These are phyloP conservation scores for Globisporangium paddicum DNA, from an alignment of 352 stramenopile genomes.

Conservation along the genomic window DNA sequence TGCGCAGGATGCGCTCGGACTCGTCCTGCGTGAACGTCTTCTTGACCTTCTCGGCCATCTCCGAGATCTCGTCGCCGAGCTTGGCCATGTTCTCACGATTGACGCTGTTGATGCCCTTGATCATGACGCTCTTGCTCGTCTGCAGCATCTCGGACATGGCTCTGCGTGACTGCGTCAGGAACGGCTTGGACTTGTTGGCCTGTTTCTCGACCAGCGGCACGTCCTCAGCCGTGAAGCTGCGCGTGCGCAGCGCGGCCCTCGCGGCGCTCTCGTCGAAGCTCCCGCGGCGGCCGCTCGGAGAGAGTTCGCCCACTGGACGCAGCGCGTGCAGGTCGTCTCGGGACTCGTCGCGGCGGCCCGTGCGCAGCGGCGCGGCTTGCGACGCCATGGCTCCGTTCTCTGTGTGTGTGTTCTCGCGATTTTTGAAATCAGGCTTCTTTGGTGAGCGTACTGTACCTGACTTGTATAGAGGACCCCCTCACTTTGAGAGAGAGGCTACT, in stretches of 20 bases:
- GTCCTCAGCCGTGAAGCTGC: slow-evolving; percentile 81
- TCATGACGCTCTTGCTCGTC: slow-evolving; percentile 45
- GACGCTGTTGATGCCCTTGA: slow-evolving; percentile 54
- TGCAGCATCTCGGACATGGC: slow-evolving; percentile 41
- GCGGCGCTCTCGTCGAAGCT: slow-evolving; percentile 13
- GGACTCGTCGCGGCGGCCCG: slow-evolving; percentile 23
- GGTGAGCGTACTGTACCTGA: not conserved
- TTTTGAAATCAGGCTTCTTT: not conserved
- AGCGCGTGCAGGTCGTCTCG: slow-evolving; percentile 45
- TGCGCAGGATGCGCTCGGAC: slow-evolving; percentile 58
- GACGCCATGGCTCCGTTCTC: slow-evolving; percentile 7
- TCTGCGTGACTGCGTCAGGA: slow-evolving; percentile 26
- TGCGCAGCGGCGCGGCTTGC: not conserved
- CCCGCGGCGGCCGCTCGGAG: slow-evolving; percentile 20
- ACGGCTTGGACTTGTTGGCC: slow-evolving; percentile 23
- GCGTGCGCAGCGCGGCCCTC: slow-evolving; percentile 19
- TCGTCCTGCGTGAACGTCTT: slow-evolving; percentile 63
- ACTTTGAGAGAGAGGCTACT: too few species aligned
- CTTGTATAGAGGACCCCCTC: not conserved
- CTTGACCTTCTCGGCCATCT: slow-evolving; percentile 64
- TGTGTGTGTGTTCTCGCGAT: not conserved
- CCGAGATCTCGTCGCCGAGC: slow-evolving; percentile 32
- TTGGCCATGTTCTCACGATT: slow-evolving; percentile 50
- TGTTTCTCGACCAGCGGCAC: slow-evolving; percentile 28
- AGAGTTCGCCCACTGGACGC: slow-evolving; percentile 42